Evolutionary conservation across 164 flowering plant genomes (phyloP).

Genomic region (Hamamelis virginiana): DNA sequence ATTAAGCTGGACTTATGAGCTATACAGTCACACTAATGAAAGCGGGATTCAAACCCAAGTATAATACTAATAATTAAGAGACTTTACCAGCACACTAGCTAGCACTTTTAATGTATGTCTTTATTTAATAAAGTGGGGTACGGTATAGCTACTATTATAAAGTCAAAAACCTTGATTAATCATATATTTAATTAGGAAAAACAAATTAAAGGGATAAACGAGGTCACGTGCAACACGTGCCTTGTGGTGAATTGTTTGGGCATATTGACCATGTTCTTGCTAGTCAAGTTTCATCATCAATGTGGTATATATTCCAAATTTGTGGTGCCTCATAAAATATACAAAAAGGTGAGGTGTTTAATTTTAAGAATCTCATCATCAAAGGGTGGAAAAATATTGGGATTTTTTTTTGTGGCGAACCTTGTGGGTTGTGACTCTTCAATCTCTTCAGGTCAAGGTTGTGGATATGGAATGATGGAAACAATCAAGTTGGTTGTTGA

Average conservation of each 20-base stretch:
- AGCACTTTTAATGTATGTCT: no score
- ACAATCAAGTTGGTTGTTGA: slow-evolving; percentile 40
- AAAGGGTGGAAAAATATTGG: slow-evolving; percentile 38
- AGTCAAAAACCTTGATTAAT: slow-evolving; percentile 15
- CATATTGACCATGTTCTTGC: slow-evolving; percentile 18
- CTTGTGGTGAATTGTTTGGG: slow-evolving; percentile 3
- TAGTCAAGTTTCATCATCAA: slow-evolving; percentile 13
- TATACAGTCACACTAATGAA: no score
- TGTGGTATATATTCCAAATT: slow-evolving; percentile 36
- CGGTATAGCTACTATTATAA: slow-evolving; percentile 10
- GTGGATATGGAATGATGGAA: slow-evolving; percentile 22
- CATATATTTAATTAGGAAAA: no score
- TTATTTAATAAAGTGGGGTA: no score
- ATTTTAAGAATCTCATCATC: slow-evolving; percentile 51
- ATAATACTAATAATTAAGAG: no score
- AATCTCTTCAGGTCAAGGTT: slow-evolving; percentile 20
- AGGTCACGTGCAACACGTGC: no score
- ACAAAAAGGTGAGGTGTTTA: slow-evolving; percentile 20
- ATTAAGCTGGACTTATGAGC: no score
- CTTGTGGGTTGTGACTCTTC: slow-evolving; percentile 37
- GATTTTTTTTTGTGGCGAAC: slow-evolving; percentile 54
- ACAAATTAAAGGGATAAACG: no score
- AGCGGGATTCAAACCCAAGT: no score
- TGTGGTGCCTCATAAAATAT: slow-evolving; percentile 25
- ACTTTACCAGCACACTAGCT: no score